Percentiles rank a stretch among this genome's conserved stretches.
Conservation (phyloP, 202 grass and related monocot genomes). For the Panicum virgatum region DNA sequence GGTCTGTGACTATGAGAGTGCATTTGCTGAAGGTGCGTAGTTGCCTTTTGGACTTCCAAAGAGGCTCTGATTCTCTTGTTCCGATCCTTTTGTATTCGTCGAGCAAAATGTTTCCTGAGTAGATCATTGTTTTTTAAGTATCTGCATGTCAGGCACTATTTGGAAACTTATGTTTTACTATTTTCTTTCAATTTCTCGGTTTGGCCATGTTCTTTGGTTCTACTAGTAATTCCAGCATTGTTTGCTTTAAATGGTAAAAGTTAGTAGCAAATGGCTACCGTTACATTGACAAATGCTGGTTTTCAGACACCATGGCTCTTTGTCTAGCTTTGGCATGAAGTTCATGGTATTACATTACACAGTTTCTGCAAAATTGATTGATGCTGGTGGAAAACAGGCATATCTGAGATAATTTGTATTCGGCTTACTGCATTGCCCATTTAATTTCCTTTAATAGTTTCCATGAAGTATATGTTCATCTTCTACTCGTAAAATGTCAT, state of each 20-base stretch:
- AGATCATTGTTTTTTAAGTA: neutral
- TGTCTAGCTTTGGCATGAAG: too few species aligned
- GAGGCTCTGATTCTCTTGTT: neutral
- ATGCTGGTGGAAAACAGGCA: neutral
- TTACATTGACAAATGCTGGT: too few species aligned
- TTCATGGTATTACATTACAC: neutral
- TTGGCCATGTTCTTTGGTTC: too few species aligned
- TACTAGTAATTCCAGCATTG: too few species aligned
- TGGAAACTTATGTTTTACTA: too few species aligned
- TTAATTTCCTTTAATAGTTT: neutral
- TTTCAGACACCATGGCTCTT: too few species aligned
- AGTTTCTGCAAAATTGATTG: neutral
- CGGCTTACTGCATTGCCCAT: neutral
- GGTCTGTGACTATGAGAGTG: neutral
- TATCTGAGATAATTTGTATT: neutral
- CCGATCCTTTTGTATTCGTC: neutral
- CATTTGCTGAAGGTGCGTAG: neutral
- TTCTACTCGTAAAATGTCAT: too few species aligned
- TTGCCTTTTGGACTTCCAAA: neutral
- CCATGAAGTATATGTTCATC: neutral
- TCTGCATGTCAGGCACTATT: neutral
- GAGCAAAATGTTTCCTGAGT: neutral
- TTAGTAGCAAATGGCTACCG: too few species aligned
- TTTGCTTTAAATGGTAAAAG: too few species aligned
- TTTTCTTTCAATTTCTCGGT: too few species aligned